A percentile compares a stretch with the other conserved stretches of the same genome.
Evolutionary conservation across 225 moss, liverwort and hornwort genomes (phyloP).

Genomic region (Straminergon stramineum): DNA sequence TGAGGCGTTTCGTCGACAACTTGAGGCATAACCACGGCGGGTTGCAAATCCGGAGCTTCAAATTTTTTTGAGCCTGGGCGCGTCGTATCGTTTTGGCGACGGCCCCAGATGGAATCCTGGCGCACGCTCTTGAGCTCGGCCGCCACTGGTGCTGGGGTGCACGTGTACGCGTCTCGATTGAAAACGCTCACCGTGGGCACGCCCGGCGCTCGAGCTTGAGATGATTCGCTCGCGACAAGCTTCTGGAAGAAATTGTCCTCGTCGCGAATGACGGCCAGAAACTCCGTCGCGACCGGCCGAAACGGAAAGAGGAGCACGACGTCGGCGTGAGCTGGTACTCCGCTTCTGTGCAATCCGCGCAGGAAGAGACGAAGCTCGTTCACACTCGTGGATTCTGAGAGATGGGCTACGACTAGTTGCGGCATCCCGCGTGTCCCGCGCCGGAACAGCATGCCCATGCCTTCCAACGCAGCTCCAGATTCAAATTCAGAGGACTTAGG

Average conservation of each 20-base stretch:
- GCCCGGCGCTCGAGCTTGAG: not conserved
- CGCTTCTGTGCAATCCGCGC: constrained; percentile 71
- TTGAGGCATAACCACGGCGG: not conserved
- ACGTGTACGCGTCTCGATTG: constrained; percentile 13
- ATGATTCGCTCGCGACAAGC: not conserved
- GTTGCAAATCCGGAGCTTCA: not conserved
- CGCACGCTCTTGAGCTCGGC: not conserved
- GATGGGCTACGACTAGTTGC: constrained; percentile 63
- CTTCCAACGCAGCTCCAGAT: constrained; percentile 26
- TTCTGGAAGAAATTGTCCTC: constrained; percentile 59
- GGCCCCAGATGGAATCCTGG: constrained; percentile 23
- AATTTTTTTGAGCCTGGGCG: not conserved
- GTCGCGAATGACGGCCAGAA: constrained; percentile 29
- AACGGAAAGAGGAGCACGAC: constrained; percentile 62
- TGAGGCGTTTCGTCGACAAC: not conserved
- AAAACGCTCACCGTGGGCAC: constrained; percentile 6
- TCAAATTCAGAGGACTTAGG: not conserved
- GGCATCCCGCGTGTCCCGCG: constrained; percentile 49
- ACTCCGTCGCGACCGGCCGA: constrained; percentile 10
- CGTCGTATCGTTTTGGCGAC: not conserved
- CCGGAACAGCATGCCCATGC: constrained; percentile 68
- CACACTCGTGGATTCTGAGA: constrained; percentile 34
- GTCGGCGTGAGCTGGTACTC: constrained; percentile 61
- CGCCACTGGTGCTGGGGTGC: not conserved
- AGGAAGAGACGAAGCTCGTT: constrained; percentile 64